Base-by-base conservation (phyloP, 768 basidiomycete genomes). In the Rhizopogon roseolus region DNA sequence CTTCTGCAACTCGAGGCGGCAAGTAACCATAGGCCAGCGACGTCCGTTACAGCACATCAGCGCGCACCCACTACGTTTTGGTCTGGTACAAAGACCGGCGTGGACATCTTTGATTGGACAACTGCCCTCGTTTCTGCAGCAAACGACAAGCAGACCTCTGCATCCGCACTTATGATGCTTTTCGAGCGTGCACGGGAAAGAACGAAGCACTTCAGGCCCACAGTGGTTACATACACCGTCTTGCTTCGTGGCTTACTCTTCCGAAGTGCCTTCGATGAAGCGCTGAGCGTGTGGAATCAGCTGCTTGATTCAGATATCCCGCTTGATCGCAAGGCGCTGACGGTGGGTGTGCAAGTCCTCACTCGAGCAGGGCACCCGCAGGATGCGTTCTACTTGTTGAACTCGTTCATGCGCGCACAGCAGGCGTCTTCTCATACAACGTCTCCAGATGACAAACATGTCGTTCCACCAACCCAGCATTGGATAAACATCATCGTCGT, bases 211-310 rank as follows among this genome's bases (percentile, higher is more conserved):
- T 66, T 78, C 22, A 68, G 65, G 27, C 75, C 78, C 0, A 79
- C 73, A 3, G 66, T 74, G 11, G 76, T 70, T 0, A 76, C 82
- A 0, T 78, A 83, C 59, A 83, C 81, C 17, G 66, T 81, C 28
- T 66, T 83, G 54, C 73, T 88, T 39, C 76, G 76, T 29, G 84
- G 79, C 1, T 67, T 87, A 7, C 58, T 84, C 11, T 66, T 68
- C 10, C 78, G 79, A 44, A 58, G 68, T 27, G 72, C 74, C 13
- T 67, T 65, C 51, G 46, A 62, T 6, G 62, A 69, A 2, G 84
- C 85, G 0, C 61, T 73, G 37, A 58, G 58, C 1, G 66, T 74
- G 25, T 84, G 80, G 80, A 62, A 70, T 27, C 66, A 70, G 44
- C 71, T 82, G 10, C 43, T 69, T 3, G 63, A 64, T 13, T 64